Base-by-base conservation (phyloP, 768 basidiomycete genomes). In the Naganishia antarctica region DNA sequence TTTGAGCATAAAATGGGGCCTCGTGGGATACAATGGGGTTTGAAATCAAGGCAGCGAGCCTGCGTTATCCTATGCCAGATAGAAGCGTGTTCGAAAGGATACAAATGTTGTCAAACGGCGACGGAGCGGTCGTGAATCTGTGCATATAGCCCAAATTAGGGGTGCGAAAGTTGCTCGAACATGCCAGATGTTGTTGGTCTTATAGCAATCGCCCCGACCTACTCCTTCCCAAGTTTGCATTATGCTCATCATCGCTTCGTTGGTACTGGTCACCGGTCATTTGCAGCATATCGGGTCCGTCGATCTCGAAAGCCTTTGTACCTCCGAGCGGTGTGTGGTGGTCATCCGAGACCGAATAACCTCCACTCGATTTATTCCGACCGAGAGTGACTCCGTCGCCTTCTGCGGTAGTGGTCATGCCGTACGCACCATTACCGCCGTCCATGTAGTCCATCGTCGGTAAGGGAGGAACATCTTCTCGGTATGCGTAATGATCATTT, bases 231-330 rank as follows among this genome's bases (percentile, higher is more conserved):
- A 66, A n/a, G 21, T 23, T 43, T 53, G 60, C 60, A 32, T 49
- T 66, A 13, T 25, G 3, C 4, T 18, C 21, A 7, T 57, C 49
- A 12, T 51, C 25, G 31, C 31, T n/a, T 43, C 49, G n/a, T 26
- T 34, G 32, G 23, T 57, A 31, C 28, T 26, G 34, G 23, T n/a
- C 34, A 21, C 53, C 53, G 21, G 60, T 63, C 66, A 67, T 67
- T 44, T 44, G 47, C 44, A 63, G 32, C 61, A 61, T 53, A 15
- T 67, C 66, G 12, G 44, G 50, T 31, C 15, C 49, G 12, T 49
- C 37, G 34, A 61, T 21, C 25, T 67, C 61, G 29, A 67, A 67
- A 3, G 61, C 66, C n/a, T 46, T 26, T 3, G 66, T 61, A 25
- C 66, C 66, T 32, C 66, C 66, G 25, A 67, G 37, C 15, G 61